Evolutionary conservation across 495 filamentous ascomycete species (phyloP), one percentile per base, ranked within the genome.

Genomic region (Aspergillus campestris): DNA sequence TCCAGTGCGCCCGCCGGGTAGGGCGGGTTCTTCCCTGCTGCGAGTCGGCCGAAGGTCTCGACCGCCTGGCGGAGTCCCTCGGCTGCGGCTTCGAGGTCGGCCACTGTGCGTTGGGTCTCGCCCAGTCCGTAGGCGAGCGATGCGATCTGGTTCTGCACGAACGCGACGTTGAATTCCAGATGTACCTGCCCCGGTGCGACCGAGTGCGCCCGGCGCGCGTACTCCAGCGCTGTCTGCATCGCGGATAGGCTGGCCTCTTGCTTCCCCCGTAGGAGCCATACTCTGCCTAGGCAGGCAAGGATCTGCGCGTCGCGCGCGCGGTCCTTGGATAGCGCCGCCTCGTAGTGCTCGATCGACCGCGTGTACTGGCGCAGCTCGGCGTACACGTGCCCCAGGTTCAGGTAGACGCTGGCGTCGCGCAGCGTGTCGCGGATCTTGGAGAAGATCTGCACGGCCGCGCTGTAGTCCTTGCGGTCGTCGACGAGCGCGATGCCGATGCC

Each of bases 81-180:
- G 0, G 77, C 75, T 7, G 92, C 92, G 24, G 74, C 78, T 53
- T 90, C 73, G 14, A 95, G 79, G 45, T 96, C 88, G 38, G 73
- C 76, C 0, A 92, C 71, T 0, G 82, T 87, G 36, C 87, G 79
- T 50, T 94, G 85, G 0, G 73, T 74, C 48, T 94, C 84, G 24
- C 73, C 70, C 13, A 95, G 74, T 39, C 66, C 72, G 68, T 88
- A 79, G n/a, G 95, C 77, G 32, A 85, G 73, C 24, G 82, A 81
- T 31, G 91, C 90, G 41, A 96, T 79, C 60, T 95, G 89, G 49
- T 94, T 89, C 58, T 97, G 90, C 12, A 96, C 88, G 51, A 95
- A 98, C 15, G 92, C 92, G 11, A 98, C 86, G 60, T 98, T 98
- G 77, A 98, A 98, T 59, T 91, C 84, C 57, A 92, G 85, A 65